A percentile compares a stretch with the other conserved stretches of the same genome.
phyloP scores from a whole-genome alignment of 2,329 filamentous ascomycete genomes.

The Trichoderma sp. region DNA sequence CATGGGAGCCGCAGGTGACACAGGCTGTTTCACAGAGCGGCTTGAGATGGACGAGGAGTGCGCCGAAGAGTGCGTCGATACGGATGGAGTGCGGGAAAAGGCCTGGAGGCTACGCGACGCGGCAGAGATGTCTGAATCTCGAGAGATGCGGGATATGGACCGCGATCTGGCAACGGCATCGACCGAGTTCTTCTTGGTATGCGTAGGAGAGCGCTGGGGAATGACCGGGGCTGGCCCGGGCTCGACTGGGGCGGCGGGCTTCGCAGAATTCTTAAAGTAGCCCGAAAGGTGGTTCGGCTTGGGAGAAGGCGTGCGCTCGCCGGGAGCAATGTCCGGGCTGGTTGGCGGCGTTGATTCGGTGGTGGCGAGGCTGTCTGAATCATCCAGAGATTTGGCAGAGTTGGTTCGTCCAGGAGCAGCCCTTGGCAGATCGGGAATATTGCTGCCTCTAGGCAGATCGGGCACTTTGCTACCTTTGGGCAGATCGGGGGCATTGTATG shows the following conservation, averaged over 20 bases:
- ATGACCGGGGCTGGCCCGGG: slow-evolving; percentile 49
- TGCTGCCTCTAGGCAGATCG: slow-evolving; percentile 56
- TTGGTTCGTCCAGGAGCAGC: slow-evolving; percentile 43
- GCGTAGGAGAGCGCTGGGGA: slow-evolving; percentile 75
- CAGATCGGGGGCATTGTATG: slow-evolving; percentile 89
- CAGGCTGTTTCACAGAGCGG: slow-evolving; percentile 27
- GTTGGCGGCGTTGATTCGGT: slow-evolving; percentile 60
- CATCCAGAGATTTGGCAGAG: slow-evolving; percentile 61
- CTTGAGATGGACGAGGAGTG: slow-evolving; percentile 40
- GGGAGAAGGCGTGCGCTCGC: slow-evolving; percentile 53
- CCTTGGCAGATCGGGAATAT: slow-evolving; percentile 68
- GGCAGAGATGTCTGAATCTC: slow-evolving; percentile 49
- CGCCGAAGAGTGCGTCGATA: slow-evolving; percentile 50
- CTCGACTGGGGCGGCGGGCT: slow-evolving; percentile 37
- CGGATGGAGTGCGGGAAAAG: slow-evolving; percentile 57
- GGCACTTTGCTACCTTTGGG: slow-evolving; percentile 47
- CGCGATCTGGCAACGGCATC: slow-evolving; percentile 67
- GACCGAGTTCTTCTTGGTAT: slow-evolving; percentile 80
- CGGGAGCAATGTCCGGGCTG: slow-evolving; percentile 62
- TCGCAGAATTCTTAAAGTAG: slow-evolving; percentile 58
- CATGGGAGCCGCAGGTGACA: slow-evolving; percentile 18
- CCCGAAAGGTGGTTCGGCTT: slow-evolving; percentile 65
- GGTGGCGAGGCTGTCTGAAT: slow-evolving; percentile 64
- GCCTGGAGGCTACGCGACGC: slow-evolving; percentile 56
- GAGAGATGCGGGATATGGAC: slow-evolving; percentile 59